Evolutionary conservation across 768 basidiomycete species (phyloP).

Genomic region (Suillus alpinus): DNA sequence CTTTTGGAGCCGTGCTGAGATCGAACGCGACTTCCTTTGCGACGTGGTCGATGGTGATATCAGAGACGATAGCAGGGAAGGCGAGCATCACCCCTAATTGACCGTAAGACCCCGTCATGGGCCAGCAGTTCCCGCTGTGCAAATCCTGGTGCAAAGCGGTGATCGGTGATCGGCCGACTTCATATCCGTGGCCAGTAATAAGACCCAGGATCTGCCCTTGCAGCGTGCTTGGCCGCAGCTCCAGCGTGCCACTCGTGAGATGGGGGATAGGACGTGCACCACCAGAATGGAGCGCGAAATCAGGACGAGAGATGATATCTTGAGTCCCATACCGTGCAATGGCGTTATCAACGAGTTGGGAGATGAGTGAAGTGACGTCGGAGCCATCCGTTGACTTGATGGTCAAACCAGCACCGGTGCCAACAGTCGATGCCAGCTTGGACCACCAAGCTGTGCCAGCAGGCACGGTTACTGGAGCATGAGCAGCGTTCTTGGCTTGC

Average conservation of each 20-base stretch:
- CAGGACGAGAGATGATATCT: constrained; percentile 77
- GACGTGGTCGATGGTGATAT: constrained; percentile 87
- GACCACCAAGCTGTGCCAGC: constrained; percentile 66
- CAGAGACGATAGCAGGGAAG: constrained; percentile 50
- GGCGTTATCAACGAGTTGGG: constrained; percentile 64
- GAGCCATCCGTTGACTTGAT: constrained; percentile 77
- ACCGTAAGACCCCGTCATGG: constrained; percentile 75
- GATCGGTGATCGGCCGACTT: constrained; percentile 78
- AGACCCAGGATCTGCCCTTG: constrained; percentile 48
- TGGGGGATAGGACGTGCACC: constrained; percentile 81
- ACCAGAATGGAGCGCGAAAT: constrained; percentile 82
- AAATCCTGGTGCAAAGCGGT: constrained; percentile 85
- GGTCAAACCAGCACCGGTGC: constrained; percentile 45
- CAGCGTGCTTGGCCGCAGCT: constrained; percentile 54
- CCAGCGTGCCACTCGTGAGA: constrained; percentile 79
- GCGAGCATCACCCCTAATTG: constrained; percentile 82
- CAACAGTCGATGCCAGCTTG: constrained; percentile 50
- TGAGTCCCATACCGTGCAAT: constrained; percentile 65
- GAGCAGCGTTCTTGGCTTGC: constrained; percentile 46
- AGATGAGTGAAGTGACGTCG: constrained; percentile 68
- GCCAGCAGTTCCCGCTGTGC: constrained; percentile 90
- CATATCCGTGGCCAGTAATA: constrained; percentile 59
- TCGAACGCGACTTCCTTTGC: constrained; percentile 80
- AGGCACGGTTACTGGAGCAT: constrained; percentile 33
- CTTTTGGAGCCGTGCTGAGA: constrained; percentile 73